phyloP scores from a whole-genome alignment of 108 stramenopile species.

The Nitzschia sp. region DNA sequence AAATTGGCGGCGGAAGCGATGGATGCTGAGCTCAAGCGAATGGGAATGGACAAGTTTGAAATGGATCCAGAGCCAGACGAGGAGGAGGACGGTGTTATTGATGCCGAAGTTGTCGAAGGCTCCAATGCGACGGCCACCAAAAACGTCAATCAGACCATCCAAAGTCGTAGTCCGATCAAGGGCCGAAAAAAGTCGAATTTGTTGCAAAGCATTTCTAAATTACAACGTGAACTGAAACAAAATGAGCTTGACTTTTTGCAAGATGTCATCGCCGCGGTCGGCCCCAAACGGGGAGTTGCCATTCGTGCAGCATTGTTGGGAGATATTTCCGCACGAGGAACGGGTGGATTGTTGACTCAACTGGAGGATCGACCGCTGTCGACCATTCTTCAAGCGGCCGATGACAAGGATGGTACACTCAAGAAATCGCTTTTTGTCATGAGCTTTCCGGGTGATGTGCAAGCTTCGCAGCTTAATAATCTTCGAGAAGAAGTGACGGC shows the following conservation, averaged over 20 bases:
- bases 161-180: not conserved
- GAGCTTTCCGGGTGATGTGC: constrained; percentile 84
- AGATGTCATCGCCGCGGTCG: constrained; percentile 61
- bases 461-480: constrained; percentile 77
- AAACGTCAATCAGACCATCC: constrained; percentile 1
- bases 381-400: constrained; percentile 40
- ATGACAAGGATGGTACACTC: not conserved
- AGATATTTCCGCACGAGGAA: constrained; percentile 56
- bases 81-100: constrained; percentile 21
- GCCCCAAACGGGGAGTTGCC: constrained; percentile 67
- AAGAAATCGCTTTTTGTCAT: constrained; percentile 70
- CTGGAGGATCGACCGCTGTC: constrained; percentile 77
- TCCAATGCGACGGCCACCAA: constrained; percentile 24
- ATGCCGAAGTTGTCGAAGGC: constrained; percentile 18
- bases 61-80: too few species aligned
- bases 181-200: not conserved
- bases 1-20: constrained; percentile 56
- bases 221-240: constrained; percentile 55
- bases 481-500: constrained; percentile 93
- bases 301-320: constrained; percentile 72
- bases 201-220: not conserved
- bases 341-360: constrained; percentile 55
- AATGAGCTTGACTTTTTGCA: constrained; percentile 71
- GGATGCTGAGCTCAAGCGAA: constrained; percentile 60
- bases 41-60: constrained; percentile 48